phyloP scores from a whole-genome alignment of 2,329 filamentous ascomycete species.

The Neoarthrinium moseri region DNA sequence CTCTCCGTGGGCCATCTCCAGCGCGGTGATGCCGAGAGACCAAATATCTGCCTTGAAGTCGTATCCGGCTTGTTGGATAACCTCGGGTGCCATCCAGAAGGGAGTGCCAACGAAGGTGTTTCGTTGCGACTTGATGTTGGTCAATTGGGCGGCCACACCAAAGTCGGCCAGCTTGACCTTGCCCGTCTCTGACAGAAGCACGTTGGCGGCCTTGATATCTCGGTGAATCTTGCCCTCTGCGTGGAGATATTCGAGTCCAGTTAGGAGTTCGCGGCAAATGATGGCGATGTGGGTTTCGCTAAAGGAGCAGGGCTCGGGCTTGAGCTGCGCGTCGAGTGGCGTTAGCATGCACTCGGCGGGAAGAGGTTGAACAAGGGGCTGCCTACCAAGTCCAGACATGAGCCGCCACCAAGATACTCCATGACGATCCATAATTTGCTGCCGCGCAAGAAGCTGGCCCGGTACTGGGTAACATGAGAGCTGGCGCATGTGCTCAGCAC shows the following conservation, averaged over 20 bases:
- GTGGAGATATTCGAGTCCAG: constrained; percentile 90
- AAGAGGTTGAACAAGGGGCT: constrained; percentile 3
- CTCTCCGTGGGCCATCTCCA: constrained; percentile 85
- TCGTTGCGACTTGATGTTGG: constrained; percentile 94
- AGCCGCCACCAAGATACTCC: constrained; percentile 95
- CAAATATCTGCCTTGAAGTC: constrained; percentile 93
- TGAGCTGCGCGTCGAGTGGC: constrained; percentile 58
- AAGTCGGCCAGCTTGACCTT: constrained; percentile 97
- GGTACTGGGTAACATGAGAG: constrained; percentile 93
- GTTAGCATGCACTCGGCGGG: constrained; percentile 25
- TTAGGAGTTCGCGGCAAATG: constrained; percentile 85
- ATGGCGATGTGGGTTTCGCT: constrained; percentile 90
- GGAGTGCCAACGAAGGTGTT: constrained; percentile 98
- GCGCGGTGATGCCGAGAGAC: constrained; percentile 88
- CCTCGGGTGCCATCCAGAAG: constrained; percentile 96
- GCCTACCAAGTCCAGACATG: constrained; percentile 85
- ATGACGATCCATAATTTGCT: constrained; percentile 99
- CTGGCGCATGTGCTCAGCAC: constrained; percentile 94
- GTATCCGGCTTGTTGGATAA: constrained; percentile 80
- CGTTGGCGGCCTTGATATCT: constrained; percentile 95
- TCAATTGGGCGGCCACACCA: constrained; percentile 92
- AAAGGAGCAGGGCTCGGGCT: constrained; percentile 73
- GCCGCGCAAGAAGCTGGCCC: constrained; percentile 91
- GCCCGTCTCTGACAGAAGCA: constrained; percentile 85
- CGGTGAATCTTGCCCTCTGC: constrained; percentile 93